A percentile compares a stretch with the other conserved stretches of the same genome.
Conservation (phyloP, 1,284 basidiomycete genomes). For the Puccinia hordei region DNA sequence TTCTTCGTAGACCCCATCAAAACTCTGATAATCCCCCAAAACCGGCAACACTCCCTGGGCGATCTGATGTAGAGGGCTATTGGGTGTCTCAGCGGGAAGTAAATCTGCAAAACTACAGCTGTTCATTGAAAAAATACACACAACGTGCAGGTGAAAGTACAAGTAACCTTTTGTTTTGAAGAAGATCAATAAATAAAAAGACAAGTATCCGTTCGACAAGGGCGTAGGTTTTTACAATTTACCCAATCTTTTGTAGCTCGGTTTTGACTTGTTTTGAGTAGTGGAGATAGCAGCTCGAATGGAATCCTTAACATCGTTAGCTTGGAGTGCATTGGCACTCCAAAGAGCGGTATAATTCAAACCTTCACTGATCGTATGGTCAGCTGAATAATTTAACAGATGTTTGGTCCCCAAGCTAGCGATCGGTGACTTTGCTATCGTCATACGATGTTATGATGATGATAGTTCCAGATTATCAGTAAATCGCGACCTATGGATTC, state of each 20-base stretch:
- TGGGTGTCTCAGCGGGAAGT: too few species aligned
- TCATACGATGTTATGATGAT: conserved; percentile 30
- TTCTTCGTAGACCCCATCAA: too few species aligned
- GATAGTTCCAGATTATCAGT: conserved; percentile 64
- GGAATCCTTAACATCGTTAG: conserved; percentile 34
- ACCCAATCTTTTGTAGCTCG: conserved; percentile 17
- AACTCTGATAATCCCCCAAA: too few species aligned
- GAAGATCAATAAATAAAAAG: neutral
- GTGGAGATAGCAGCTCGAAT: neutral
- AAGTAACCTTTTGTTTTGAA: neutral
- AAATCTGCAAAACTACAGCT: too few species aligned
- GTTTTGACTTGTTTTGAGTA: neutral
- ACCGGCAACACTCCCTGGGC: too few species aligned
- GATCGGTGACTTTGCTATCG: conserved; percentile 71
- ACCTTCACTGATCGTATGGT: conserved; percentile 71
- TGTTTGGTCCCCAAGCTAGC: conserved; percentile 81
- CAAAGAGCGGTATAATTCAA: conserved; percentile 76
- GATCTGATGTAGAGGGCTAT: too few species aligned
- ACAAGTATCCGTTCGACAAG: neutral
- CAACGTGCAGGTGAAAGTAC: too few species aligned
- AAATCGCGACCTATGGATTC: conserved; percentile 63
- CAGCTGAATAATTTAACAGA: conserved; percentile 62
- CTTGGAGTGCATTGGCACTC: conserved; percentile 64
- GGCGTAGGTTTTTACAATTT: conserved; percentile 8
- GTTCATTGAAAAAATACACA: too few species aligned